A percentile compares a stretch with the other conserved stretches of the same genome.
phyloP scores from a whole-genome alignment of 2,329 filamentous ascomycete genomes.

The Cadophora malorum region DNA sequence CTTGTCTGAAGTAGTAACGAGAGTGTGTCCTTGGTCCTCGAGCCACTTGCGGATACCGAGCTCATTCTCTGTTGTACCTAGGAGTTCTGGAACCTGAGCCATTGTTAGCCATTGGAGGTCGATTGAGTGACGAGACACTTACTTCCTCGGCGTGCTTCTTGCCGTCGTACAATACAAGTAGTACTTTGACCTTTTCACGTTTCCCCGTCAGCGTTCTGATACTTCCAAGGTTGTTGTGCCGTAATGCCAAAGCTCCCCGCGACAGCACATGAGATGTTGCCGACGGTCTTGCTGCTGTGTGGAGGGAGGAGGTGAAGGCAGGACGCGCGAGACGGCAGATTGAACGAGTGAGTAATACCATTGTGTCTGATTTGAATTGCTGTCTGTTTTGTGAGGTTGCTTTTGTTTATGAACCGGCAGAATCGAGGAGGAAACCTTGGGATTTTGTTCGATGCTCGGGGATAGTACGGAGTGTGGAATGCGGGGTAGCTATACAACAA shows the following conservation, averaged over 20 bases:
- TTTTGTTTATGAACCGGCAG: not conserved
- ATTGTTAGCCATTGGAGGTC: conserved; percentile 31
- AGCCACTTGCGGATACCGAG: conserved; percentile 97
- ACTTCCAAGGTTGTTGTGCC: conserved; percentile 38
- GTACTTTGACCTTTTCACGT: conserved; percentile 82
- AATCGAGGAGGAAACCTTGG: not conserved
- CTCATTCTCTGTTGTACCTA: conserved; percentile 96
- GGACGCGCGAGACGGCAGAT: conserved; percentile 40
- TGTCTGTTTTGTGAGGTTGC: not conserved
- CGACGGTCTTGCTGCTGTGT: conserved; percentile 35
- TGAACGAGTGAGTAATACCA: conserved; percentile 52
- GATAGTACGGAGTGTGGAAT: conserved; percentile 28
- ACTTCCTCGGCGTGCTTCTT: conserved; percentile 83
- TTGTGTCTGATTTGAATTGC: conserved; percentile 48
- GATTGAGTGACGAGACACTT: conserved; percentile 27
- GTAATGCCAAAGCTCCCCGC: conserved; percentile 33
- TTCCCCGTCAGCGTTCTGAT: conserved; percentile 45
- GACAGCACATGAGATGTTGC: conserved; percentile 32
- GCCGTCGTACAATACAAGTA: conserved; percentile 91
- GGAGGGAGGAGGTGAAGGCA: conserved; percentile 33
- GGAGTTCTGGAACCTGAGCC: conserved; percentile 71
- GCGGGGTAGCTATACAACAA: conserved; percentile 23
- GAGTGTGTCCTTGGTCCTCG: conserved; percentile 93
- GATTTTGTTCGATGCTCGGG: conserved; percentile 20
- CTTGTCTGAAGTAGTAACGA: conserved; percentile 98